Evolutionary conservation across 1,284 basidiomycete genomes (phyloP).

Genomic region (Apiotrichum laibachii): DNA sequence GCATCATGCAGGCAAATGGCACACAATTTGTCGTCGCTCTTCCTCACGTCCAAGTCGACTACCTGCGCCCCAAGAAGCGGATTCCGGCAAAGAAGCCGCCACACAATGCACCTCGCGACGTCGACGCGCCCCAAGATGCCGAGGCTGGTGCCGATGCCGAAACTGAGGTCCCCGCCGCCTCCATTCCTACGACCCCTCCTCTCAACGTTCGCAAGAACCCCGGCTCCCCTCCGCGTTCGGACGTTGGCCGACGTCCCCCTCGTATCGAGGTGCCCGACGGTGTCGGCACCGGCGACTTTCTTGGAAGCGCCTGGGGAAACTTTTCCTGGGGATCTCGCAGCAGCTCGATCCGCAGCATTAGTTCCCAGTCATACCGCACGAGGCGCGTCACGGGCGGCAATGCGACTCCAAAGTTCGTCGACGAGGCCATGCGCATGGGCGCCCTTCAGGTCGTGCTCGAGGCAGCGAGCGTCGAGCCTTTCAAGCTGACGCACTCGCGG

Average conservation of each 20-base stretch:
- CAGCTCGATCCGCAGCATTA: background rate
- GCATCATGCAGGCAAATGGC: background rate
- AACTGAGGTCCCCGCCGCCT: too few species aligned
- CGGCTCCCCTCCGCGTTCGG: background rate
- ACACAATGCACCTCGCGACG: background rate
- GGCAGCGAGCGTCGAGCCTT: background rate
- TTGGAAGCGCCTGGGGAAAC: background rate
- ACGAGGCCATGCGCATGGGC: background rate
- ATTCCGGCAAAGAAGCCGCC: background rate
- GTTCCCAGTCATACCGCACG: background rate
- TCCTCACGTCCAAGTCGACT: constrained; percentile 2
- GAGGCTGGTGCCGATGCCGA: background rate
- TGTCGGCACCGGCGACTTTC: background rate
- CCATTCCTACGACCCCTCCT: background rate
- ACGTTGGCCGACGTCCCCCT: background rate
- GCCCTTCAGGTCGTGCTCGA: background rate
- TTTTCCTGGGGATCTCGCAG: background rate
- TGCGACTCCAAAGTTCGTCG: background rate
- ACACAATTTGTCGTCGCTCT: constrained; percentile 3
- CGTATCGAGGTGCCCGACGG: background rate
- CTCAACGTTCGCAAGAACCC: background rate
- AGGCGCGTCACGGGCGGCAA: background rate
- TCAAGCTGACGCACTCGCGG: background rate
- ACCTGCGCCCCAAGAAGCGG: background rate
- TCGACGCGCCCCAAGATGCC: background rate